Base-by-base conservation (phyloP, 768 basidiomycete genomes). In the Chalciporus chontae region DNA sequence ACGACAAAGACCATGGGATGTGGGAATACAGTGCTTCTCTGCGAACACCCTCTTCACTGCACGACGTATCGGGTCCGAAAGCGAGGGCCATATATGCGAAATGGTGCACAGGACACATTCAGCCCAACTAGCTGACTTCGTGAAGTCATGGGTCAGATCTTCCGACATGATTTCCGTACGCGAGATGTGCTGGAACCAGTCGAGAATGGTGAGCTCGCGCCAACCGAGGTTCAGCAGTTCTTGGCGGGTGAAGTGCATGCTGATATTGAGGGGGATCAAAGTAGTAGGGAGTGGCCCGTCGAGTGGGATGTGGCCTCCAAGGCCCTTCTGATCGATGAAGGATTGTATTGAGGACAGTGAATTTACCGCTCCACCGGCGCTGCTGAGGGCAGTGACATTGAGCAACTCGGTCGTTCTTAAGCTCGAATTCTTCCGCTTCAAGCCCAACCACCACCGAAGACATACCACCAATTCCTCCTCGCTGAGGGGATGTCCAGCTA, bases 211-310 rank as follows among this genome's bases (percentile, higher is more conserved):
- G 7, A 96, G 71, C 61, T 94, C 90, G 13, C 71, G 71, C 87
- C 91, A 94, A 0, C 80, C 80, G 53, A 95, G 87, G 3, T 77
- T 72, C 4, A 68, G 49, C 3, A 93, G 71, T n/a, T 74, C 69
- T 3, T 74, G 74, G 0, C 75, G 59, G 15, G 76, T 62, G 53
- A 92, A 75, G 13, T 75, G 64, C 54, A 80, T 81, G 55, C 84
- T 84, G 43, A 94, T 66, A 15, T 65, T 70, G 49, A 81, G 68
- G 2, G 91, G 91, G 0, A 96, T 72, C 4, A 92, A 79, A 55
- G 84, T 74, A 3, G 69, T 64, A 1, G 94, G 94, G 4, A 94
- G 68, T 3, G 93, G 93, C 7, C 87, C 81, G 55, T 92, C 90
- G 13, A 69, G 46, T 4, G 89, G 87, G 27, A 95, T 85, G 8